Base-by-base conservation (phyloP, 805 yeast genomes). In the Saturnispora zaruensis region DNA sequence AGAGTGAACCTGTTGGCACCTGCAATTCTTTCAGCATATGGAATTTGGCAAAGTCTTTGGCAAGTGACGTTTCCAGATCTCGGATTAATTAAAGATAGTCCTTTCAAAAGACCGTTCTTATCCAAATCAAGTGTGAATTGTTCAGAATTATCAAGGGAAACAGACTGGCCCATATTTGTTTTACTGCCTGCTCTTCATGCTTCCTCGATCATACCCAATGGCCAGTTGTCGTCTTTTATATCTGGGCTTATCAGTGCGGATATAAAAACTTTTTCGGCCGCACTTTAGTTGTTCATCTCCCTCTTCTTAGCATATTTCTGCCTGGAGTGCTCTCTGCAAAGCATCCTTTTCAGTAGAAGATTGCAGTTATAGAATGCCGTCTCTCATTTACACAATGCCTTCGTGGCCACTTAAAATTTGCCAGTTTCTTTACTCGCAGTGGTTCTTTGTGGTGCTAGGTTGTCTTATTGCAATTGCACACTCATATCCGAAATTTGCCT, bases 401-500 rank as follows among this genome's bases (percentile, higher is more conserved):
- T 36, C 40, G 16, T 36, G 40, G 40, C 40, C 40, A 18, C 40
- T 18, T n/a, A 36, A 9, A 20, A 16, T 36, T 34, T n/a, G 40
- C 21, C 23, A 36, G 21, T 36, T 36, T 24, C n/a, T 45, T n/a
- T 36, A 36, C 21, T 36, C 48, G 26, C 48, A 45, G 36, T 88
- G 96, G 96, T 86, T 88, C 61, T 81, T 84, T 59, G 68, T 83
- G 5, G 73, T 77, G 6, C 67, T 88, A 56, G 96, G 87, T 0
- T 75, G 82, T 1, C 79, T 84, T 49, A 75, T 89, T 33, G 82
- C 84, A 7, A 72, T 88, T 33, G 93, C 96, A 0, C 75, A 81
- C 56, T 78, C 79, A 59, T 86, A 78, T 54, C 96, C 96, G 1
- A 73, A 81, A 36, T 87, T 89, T 66, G 96, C 95, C 1, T 75